Percentiles rank a stretch among this genome's conserved stretches.
Conservation (phyloP, 257 asterid species). For the Ballota nigra region DNA sequence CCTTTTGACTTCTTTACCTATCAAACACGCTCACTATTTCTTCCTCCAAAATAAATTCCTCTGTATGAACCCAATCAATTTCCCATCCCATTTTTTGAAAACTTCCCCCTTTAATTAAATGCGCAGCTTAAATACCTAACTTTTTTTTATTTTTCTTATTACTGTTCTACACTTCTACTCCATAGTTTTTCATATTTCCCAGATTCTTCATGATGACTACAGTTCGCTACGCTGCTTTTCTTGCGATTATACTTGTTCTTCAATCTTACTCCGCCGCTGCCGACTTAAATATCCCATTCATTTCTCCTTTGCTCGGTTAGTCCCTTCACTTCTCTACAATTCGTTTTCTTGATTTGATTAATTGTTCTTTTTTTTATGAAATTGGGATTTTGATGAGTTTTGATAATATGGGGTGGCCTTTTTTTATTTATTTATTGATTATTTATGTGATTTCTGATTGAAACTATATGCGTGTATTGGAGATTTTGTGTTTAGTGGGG, state of each 20-base stretch:
- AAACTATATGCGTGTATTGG: neutral
- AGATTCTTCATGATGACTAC: constrained; percentile 38
- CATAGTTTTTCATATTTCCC: neutral
- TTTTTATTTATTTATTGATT: neutral
- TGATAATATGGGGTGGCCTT: neutral
- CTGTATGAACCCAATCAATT: neutral
- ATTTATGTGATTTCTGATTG: neutral
- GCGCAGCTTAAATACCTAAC: neutral
- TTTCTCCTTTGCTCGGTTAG: constrained; percentile 45
- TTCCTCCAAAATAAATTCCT: too few species aligned
- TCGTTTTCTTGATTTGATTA: neutral
- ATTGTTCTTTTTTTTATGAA: neutral
- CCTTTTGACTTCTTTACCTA: too few species aligned
- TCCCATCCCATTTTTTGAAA: neutral
- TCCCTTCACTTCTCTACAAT: neutral
- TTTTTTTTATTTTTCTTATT: neutral
- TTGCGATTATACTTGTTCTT: constrained; percentile 32
- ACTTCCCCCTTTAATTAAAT: constrained; percentile 12
- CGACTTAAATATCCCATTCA: constrained; percentile 38
- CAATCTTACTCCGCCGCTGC: constrained; percentile 31
- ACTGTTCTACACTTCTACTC: neutral
- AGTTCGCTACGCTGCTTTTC: constrained; percentile 19
- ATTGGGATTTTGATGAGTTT: constrained; percentile 6
- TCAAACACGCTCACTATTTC: too few species aligned
- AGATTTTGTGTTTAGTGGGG: neutral